Conservation (phyloP, 805 yeast genomes). For the Metschnikowia colocasiae region DNA sequence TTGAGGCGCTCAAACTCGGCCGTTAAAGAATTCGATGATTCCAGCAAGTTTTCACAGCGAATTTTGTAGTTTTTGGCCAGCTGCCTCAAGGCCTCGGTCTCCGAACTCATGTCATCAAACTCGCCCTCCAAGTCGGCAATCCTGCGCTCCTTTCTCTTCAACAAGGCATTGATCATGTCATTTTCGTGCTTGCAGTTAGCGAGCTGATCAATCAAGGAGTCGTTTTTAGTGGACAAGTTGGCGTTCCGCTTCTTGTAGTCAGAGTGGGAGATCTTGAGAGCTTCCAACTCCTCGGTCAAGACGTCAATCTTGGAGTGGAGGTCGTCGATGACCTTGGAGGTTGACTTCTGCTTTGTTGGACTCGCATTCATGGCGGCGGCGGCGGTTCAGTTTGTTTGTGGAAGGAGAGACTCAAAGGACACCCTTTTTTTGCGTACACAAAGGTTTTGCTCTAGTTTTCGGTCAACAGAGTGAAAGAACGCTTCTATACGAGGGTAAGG, state of each 20-base stretch:
- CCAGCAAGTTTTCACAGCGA: slow-evolving; percentile 47
- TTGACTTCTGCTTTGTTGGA: slow-evolving; percentile 21
- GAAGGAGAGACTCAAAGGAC: not conserved
- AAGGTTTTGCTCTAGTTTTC: slow-evolving; percentile 8
- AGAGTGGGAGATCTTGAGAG: slow-evolving; percentile 34
- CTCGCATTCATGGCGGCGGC: slow-evolving; percentile 18
- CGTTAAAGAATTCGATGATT: slow-evolving; percentile 39
- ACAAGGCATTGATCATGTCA: slow-evolving; percentile 64
- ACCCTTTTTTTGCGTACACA: not conserved
- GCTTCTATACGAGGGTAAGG: not conserved
- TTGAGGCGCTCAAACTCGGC: slow-evolving; percentile 56
- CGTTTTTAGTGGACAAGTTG: slow-evolving; percentile 45
- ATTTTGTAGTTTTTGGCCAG: slow-evolving; percentile 49
- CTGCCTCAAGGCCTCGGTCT: slow-evolving; percentile 46
- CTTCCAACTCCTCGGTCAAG: slow-evolving; percentile 44
- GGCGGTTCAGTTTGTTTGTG: not conserved
- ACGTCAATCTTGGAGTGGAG: slow-evolving; percentile 45
- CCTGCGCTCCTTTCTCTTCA: slow-evolving; percentile 68
- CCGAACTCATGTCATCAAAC: slow-evolving; percentile 43
- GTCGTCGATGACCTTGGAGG: slow-evolving; percentile 48
- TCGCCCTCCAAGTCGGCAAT: slow-evolving; percentile 63
- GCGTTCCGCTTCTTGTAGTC: slow-evolving; percentile 55
- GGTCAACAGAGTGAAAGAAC: slow-evolving; percentile 5
- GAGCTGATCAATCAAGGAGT: slow-evolving; percentile 56
- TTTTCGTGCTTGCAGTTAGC: slow-evolving; percentile 74